phyloP scores from a whole-genome alignment of 2,329 filamentous ascomycete species.

The Eurotiales sp. region DNA sequence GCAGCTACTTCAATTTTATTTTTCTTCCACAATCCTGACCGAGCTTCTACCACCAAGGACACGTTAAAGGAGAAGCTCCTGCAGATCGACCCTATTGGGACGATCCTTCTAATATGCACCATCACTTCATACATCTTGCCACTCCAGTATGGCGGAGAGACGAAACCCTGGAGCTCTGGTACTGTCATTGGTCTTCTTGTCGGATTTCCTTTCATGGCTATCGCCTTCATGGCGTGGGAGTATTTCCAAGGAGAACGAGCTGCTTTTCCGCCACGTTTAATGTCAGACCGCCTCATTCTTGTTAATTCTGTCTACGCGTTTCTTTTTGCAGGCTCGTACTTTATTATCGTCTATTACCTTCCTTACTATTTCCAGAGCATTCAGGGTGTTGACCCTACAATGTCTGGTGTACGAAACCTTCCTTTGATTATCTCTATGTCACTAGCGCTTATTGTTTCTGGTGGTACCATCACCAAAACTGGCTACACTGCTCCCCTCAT shows the following conservation, averaged over 20 bases:
- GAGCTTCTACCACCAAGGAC: background rate
- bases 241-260: slow-evolving; percentile 13
- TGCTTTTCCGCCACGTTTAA: too few species aligned
- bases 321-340: too few species aligned
- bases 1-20: slow-evolving; percentile 19
- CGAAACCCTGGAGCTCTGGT: slow-evolving; percentile 20
- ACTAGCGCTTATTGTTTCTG: too few species aligned
- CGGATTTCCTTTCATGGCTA: slow-evolving; percentile 23
- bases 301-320: too few species aligned
- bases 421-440: too few species aligned
- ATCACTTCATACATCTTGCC: slow-evolving; percentile 21
- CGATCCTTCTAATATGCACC: slow-evolving; percentile 20
- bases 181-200: slow-evolving; percentile 21
- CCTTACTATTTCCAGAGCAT: too few species aligned
- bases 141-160: slow-evolving; percentile 24
- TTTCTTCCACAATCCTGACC: slow-evolving; percentile 23
- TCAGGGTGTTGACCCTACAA: too few species aligned
- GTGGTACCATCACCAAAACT: too few species aligned
- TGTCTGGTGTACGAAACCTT: too few species aligned
- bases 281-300: too few species aligned
- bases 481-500: too few species aligned
- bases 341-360: too few species aligned
- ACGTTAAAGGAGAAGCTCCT: slow-evolving; percentile 20
- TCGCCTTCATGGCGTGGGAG: slow-evolving; percentile 21
- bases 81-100: slow-evolving; percentile 23